Conservation (phyloP, 164 flowering plant genomes). For the Dillenia turbinata region DNA sequence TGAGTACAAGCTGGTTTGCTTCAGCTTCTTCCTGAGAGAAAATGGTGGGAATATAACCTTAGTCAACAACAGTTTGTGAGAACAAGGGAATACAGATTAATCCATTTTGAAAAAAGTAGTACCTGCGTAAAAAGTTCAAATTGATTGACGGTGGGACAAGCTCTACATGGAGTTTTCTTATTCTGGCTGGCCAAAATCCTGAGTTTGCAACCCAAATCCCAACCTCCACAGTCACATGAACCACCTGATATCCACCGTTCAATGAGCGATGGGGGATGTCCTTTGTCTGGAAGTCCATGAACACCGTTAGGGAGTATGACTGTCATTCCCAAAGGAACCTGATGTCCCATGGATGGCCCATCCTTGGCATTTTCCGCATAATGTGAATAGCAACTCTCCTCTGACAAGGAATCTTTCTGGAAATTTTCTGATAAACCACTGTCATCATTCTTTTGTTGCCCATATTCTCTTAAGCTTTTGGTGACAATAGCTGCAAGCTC, state of each 20-base stretch:
- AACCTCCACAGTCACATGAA: conserved; percentile 95
- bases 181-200: conserved; percentile 38
- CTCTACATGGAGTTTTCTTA: conserved; percentile 13
- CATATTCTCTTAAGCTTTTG: conserved; percentile 1
- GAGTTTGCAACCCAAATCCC: conserved; percentile 89
- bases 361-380: conserved; percentile 10
- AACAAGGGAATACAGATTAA: neutral
- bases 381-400: conserved; percentile 12
- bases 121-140: conserved; percentile 74
- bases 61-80: neutral
- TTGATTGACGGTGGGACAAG: conserved; percentile 15
- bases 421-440: too few relatives aligned
- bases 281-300: conserved; percentile 66
- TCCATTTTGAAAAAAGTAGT: neutral
- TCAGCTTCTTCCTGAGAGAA: conserved; percentile 42
- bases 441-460: too few relatives aligned
- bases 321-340: conserved; percentile 14
- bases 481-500: conserved; percentile 82
- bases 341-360: too few relatives aligned
- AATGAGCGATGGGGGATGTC: conserved; percentile 68
- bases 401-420: neutral
- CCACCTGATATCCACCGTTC: conserved; percentile 87
- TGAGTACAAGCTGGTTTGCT: conserved; percentile 41
- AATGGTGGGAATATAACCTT: neutral
- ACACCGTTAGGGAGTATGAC: conserved; percentile 74